phyloP scores from a whole-genome alignment of 129 eudicot species.

The Lonicera japonica region DNA sequence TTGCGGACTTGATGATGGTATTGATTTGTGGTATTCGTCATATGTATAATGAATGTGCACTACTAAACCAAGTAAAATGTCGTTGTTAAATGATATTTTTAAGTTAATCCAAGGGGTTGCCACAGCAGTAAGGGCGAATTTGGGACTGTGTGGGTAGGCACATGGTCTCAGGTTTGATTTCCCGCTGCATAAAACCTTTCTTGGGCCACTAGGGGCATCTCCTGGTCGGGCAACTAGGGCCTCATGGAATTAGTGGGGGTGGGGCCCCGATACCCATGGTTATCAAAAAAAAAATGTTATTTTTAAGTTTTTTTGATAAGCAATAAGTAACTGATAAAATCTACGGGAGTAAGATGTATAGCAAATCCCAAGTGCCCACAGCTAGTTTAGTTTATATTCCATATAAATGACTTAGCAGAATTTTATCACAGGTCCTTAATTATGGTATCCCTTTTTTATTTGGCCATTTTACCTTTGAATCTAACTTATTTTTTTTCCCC shows the following conservation, averaged over 20 bases:
- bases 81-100: neutral
- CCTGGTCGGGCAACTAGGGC: too few species aligned
- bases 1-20: conserved; percentile 52
- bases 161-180: too few species aligned
- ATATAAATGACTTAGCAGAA: neutral
- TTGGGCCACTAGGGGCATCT: too few species aligned
- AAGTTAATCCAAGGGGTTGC: too few species aligned
- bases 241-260: too few species aligned
- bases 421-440: neutral
- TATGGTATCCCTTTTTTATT: neutral
- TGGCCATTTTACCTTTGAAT: neutral
- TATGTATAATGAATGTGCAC: neutral
- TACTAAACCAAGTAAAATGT: neutral
- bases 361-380: neutral
- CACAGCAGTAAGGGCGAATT: too few species aligned
- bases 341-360: neutral
- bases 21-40: neutral
- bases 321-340: too few species aligned
- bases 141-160: too few species aligned
- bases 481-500: conserved; percentile 2
- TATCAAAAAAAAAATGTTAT: too few species aligned
- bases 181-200: too few species aligned
- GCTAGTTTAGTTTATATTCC: neutral
- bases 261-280: too few species aligned
- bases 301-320: too few species aligned